phyloP scores from a whole-genome alignment of 139 green algal genomes.

The Coelastrella sp. region DNA sequence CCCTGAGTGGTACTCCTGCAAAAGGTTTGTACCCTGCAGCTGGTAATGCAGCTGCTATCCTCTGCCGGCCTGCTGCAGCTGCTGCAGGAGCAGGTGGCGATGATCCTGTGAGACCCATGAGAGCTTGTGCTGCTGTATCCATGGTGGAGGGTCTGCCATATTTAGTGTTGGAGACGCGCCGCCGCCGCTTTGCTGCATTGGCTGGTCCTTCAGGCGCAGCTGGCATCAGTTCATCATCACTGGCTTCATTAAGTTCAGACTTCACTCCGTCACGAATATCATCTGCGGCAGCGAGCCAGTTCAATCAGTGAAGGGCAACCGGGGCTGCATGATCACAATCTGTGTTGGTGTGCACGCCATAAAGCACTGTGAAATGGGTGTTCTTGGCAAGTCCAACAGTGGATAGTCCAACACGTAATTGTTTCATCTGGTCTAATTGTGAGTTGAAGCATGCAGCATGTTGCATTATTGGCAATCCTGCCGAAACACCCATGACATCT shows the following conservation, averaged over 20 bases:
- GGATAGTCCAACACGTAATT: too few relatives aligned
- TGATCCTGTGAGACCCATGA: neutral
- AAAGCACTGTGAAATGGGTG: too few relatives aligned
- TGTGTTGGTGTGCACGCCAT: too few relatives aligned
- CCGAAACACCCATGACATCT: neutral
- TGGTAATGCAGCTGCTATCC: neutral
- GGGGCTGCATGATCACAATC: too few relatives aligned
- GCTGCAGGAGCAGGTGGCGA: neutral
- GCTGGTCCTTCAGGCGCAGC: neutral
- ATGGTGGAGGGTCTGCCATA: conserved; percentile 4
- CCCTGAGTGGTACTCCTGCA: neutral
- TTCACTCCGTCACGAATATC: neutral
- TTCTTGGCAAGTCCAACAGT: too few relatives aligned
- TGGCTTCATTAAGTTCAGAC: neutral
- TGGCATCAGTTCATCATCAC: neutral
- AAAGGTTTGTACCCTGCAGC: neutral
- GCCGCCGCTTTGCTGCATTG: neutral
- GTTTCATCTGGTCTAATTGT: neutral
- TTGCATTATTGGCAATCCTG: too few relatives aligned
- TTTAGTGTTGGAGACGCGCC: neutral
- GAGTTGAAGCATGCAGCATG: neutral
- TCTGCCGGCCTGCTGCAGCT: conserved; percentile 13
- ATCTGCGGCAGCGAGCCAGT: too few relatives aligned
- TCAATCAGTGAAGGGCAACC: too few relatives aligned
- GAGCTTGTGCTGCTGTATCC: conserved; percentile 11